Conservation (phyloP, 2,329 filamentous ascomycete genomes). For the Albifimbria verrucaria region DNA sequence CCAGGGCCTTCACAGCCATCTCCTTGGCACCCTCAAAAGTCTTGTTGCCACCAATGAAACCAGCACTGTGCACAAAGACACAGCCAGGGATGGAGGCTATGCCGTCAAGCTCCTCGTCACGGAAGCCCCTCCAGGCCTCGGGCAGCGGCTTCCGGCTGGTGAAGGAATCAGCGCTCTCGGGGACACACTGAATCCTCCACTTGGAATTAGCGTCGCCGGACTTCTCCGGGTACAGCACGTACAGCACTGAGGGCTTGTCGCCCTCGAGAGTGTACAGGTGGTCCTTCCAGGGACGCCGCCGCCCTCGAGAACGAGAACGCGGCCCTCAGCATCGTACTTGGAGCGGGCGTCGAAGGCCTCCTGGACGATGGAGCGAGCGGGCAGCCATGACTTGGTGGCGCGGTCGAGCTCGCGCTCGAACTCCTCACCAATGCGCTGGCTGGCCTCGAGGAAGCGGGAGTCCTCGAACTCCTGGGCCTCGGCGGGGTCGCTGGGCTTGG, state of each 20-base stretch:
- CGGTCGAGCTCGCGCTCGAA: conserved; percentile 80
- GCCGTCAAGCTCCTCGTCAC: conserved; percentile 79
- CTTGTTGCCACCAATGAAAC: conserved; percentile 95
- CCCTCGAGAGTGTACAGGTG: conserved; percentile 86
- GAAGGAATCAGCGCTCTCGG: conserved; percentile 79
- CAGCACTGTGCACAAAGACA: conserved; percentile 90
- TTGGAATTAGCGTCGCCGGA: conserved; percentile 65
- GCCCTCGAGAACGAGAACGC: conserved; percentile 74
- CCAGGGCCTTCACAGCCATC: conserved; percentile 78
- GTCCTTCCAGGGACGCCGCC: conserved; percentile 93
- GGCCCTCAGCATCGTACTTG: conserved; percentile 68
- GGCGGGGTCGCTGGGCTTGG: conserved; percentile 44
- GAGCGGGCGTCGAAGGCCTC: conserved; percentile 68
- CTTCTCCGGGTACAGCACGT: conserved; percentile 89
- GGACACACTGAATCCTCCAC: conserved; percentile 94
- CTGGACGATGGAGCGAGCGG: conserved; percentile 76
- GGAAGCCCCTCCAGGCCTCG: conserved; percentile 85
- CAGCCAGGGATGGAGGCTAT: conserved; percentile 67
- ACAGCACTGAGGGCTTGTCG: conserved; percentile 61
- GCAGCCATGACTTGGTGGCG: conserved; percentile 76
- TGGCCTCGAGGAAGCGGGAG: conserved; percentile 72
- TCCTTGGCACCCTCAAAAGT: conserved; percentile 82
- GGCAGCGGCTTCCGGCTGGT: conserved; percentile 88
- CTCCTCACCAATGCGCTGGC: conserved; percentile 80
- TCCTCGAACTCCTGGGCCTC: conserved; percentile 73